Percentiles rank a stretch among this genome's conserved stretches.
These are phyloP conservation scores for Hypoxylon intermedium DNA, from an alignment of 495 filamentous ascomycete genomes.

Conservation along the genomic window DNA sequence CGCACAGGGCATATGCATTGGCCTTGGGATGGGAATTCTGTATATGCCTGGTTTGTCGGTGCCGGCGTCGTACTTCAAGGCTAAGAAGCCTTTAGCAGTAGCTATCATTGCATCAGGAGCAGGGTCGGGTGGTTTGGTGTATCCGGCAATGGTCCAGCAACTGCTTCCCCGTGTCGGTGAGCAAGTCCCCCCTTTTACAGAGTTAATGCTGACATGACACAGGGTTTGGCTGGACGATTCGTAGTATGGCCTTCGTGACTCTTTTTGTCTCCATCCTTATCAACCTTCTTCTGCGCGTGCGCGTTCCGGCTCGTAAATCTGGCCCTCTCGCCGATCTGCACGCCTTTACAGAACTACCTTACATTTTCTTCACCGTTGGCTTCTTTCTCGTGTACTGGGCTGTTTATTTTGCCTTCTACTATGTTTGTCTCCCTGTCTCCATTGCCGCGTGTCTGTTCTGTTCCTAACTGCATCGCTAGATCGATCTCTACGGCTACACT, in stretches of 20 bases:
- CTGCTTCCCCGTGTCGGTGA: constrained; percentile 63
- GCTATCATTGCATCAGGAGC: constrained; percentile 64
- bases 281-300: constrained; percentile 45
- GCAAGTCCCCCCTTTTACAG: constrained; percentile 37
- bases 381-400: constrained; percentile 61
- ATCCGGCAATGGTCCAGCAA: constrained; percentile 61
- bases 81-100: constrained; percentile 70
- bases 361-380: constrained; percentile 36
- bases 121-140: constrained; percentile 69
- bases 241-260: constrained; percentile 46
- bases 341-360: constrained; percentile 44
- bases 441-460: constrained; percentile 42
- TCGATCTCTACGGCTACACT: constrained; percentile 59
- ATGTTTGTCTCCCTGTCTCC: constrained; percentile 61
- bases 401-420: constrained; percentile 74
- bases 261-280: constrained; percentile 43
- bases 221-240: constrained; percentile 52
- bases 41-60: constrained; percentile 74
- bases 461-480: constrained; percentile 51
- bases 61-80: constrained; percentile 76
- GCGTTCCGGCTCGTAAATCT: constrained; percentile 39
- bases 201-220: constrained; percentile 19
- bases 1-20: constrained; percentile 77
- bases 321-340: constrained; percentile 40
- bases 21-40: constrained; percentile 74